phyloP scores from a whole-genome alignment of 306 rosid genomes.

The Rosa lucieae region DNA sequence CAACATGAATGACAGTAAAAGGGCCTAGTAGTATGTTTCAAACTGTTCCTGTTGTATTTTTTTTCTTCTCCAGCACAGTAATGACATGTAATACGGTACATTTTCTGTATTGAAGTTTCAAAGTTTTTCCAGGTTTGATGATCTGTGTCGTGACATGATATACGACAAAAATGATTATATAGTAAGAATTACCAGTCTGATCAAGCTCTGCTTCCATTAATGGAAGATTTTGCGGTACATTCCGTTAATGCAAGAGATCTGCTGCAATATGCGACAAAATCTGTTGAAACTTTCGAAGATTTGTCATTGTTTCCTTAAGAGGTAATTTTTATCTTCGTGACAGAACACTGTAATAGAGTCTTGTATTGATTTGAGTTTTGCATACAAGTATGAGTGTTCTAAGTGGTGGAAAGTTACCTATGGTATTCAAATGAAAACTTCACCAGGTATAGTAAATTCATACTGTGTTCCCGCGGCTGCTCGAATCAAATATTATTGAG shows the following conservation, averaged over 20 bases:
- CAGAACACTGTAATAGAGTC: neutral
- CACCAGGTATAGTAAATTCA: neutral
- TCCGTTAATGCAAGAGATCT: conserved; percentile 11
- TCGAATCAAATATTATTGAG: neutral
- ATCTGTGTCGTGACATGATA: neutral
- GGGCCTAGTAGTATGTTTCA: neutral
- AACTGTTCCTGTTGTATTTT: neutral
- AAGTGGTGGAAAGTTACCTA: neutral
- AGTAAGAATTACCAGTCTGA: neutral
- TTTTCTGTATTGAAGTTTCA: neutral
- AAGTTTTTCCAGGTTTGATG: neutral
- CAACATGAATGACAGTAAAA: conserved; percentile 6
- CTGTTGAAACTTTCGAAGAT: neutral
- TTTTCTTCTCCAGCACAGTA: neutral
- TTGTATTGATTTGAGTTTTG: conserved; percentile 2
- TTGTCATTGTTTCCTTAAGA: conserved; percentile 21
- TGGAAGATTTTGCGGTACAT: conserved; percentile 5
- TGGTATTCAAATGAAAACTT: conserved; percentile 1
- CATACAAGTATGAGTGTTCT: neutral
- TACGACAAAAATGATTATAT: neutral
- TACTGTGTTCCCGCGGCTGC: neutral
- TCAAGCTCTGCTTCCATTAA: neutral
- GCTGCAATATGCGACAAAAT: neutral
- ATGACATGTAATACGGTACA: neutral
- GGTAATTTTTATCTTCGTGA: conserved; percentile 5